Evolutionary conservation across 805 yeast genomes (phyloP).

Genomic region (Yamadazyma tumulicola): DNA sequence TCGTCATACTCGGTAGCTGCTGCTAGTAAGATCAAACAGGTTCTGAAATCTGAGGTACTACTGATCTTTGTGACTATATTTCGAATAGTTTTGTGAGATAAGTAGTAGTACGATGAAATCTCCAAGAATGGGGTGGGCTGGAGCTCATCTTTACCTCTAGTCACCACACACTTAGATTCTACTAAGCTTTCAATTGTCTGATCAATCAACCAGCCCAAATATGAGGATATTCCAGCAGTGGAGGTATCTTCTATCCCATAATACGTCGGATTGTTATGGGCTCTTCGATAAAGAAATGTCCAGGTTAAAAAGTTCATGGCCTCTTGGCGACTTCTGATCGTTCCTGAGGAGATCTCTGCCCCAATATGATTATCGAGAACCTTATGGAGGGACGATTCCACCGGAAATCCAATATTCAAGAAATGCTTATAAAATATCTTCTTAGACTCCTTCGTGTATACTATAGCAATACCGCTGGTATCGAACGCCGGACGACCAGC

Average conservation of each 20-base stretch:
- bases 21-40: slow-evolving; percentile 57
- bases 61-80: slow-evolving; percentile 54
- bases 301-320: slow-evolving; percentile 75
- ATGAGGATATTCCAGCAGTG: slow-evolving; percentile 53
- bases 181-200: slow-evolving; percentile 59
- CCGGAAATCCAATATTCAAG: slow-evolving; percentile 77
- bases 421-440: slow-evolving; percentile 76
- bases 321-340: slow-evolving; percentile 59
- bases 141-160: slow-evolving; percentile 44
- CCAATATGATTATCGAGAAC: slow-evolving; percentile 78
- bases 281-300: slow-evolving; percentile 72
- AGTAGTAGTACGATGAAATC: slow-evolving; percentile 86
- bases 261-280: slow-evolving; percentile 74
- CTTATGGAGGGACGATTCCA: slow-evolving; percentile 74
- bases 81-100: slow-evolving; percentile 86
- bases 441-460: slow-evolving; percentile 71
- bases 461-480: slow-evolving; percentile 73
- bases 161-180: slow-evolving; percentile 67
- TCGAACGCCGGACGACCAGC: slow-evolving; percentile 83
- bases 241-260: slow-evolving; percentile 66
- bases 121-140: slow-evolving; percentile 78
- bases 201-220: slow-evolving; percentile 66
- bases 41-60: slow-evolving; percentile 49
- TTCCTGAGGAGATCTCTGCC: slow-evolving; percentile 73
- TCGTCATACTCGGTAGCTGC: slow-evolving; percentile 81